Conservation (phyloP, 2,329 filamentous ascomycete genomes). For the Corinectria fuckeliana region DNA sequence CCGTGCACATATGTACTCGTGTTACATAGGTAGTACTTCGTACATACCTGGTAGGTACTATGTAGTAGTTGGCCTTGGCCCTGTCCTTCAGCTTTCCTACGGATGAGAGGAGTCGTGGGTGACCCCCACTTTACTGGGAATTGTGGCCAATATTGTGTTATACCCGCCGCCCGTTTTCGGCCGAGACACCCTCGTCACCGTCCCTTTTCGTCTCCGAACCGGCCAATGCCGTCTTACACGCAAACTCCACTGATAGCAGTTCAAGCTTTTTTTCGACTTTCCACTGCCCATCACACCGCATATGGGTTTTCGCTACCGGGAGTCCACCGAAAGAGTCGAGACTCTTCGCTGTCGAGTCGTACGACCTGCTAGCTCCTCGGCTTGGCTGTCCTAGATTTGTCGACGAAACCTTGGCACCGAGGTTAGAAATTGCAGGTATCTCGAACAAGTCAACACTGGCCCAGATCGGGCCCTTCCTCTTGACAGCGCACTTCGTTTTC, state of each 20-base stretch:
- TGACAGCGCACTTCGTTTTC: not conserved
- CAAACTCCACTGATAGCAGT: not conserved
- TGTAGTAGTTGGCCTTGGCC: not conserved
- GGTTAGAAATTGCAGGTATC: constrained; percentile 1
- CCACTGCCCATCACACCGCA: not conserved
- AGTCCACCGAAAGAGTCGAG: not conserved
- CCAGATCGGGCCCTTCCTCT: not conserved
- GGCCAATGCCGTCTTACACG: not conserved
- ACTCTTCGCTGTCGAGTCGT: not conserved
- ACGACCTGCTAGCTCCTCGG: not conserved
- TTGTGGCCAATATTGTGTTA: not conserved
- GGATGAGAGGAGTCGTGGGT: not conserved
- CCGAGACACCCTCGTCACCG: constrained; percentile 5
- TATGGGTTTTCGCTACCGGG: too few species aligned
- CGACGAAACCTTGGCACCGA: not conserved
- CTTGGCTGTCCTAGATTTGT: not conserved
- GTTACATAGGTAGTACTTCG: not conserved
- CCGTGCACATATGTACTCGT: not conserved
- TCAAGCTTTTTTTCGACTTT: not conserved
- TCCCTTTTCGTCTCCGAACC: not conserved
- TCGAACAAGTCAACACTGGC: not conserved
- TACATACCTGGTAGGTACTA: too few species aligned
- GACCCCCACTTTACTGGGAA: constrained; percentile 8
- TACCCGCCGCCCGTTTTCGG: constrained; percentile 9
- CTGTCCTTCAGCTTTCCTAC: not conserved